Percentiles rank a stretch among this genome's conserved stretches.
Evolutionary conservation across 1,139 yeast genomes (phyloP).

Genomic region (Debaryomyces nepalensis): DNA sequence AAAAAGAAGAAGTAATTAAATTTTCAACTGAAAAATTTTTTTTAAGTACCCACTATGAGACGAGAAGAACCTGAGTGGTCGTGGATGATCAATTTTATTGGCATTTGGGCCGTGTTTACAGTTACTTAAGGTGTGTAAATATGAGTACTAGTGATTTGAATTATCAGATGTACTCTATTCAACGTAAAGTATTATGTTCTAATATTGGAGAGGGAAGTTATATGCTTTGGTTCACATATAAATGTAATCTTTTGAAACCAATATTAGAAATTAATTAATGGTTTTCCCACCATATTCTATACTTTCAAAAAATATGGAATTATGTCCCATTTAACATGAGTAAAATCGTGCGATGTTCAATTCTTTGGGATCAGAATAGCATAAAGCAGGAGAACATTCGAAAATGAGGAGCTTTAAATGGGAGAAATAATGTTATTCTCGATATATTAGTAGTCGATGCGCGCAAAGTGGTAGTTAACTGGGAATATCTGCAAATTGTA

Average conservation of each 20-base stretch:
- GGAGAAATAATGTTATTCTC: too few relatives aligned
- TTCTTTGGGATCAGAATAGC: background rate
- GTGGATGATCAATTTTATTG: background rate
- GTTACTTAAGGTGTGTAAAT: slow-evolving; percentile 6
- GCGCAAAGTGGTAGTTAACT: too few relatives aligned
- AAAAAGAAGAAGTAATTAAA: slow-evolving; percentile 17
- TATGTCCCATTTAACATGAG: slow-evolving; percentile 6
- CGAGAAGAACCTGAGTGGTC: background rate
- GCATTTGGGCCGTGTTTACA: background rate
- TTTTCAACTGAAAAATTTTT: slow-evolving; percentile 23
- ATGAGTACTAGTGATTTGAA: background rate
- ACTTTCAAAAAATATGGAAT: background rate
- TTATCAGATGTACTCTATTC: background rate
- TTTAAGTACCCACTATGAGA: slow-evolving; percentile 10
- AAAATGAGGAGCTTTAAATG: background rate
- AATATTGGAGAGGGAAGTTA: background rate
- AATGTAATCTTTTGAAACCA: background rate
- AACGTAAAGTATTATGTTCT: background rate
- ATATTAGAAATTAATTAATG: background rate
- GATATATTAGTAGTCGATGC: too few relatives aligned
- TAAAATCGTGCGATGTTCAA: slow-evolving; percentile 3
- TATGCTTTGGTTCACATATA: too few relatives aligned
- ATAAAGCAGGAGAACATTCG: background rate
- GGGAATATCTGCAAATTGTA: too few relatives aligned
- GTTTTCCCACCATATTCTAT: background rate